Evolutionary conservation across 2,329 filamentous ascomycete genomes (phyloP).

Genomic region (Zymoseptoria brevis): DNA sequence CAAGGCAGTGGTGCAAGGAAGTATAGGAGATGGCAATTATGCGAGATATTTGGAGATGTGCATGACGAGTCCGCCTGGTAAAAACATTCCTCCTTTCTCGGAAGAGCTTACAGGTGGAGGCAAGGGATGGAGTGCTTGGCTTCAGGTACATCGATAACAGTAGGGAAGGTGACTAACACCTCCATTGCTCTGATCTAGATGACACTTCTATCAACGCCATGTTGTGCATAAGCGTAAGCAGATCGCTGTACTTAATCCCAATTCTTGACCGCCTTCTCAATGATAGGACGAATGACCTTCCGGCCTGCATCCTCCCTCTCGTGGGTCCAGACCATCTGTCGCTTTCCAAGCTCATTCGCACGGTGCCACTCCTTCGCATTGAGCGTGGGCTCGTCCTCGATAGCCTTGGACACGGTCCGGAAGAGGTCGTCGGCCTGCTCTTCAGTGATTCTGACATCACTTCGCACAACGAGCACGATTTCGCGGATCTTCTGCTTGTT

Average conservation of each 20-base stretch:
- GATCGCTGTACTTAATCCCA: conserved; percentile 28
- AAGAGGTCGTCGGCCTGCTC: conserved; percentile 39
- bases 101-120: conserved; percentile 17
- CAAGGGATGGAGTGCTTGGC: conserved; percentile 15
- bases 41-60: conserved; percentile 39
- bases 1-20: conserved; percentile 36
- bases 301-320: conserved; percentile 31
- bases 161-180: background rate
- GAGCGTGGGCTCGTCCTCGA: conserved; percentile 34
- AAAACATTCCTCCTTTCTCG: conserved; percentile 20
- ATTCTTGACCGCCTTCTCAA: conserved; percentile 37
- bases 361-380: conserved; percentile 39
- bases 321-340: conserved; percentile 44
- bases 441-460: conserved; percentile 39
- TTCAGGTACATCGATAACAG: background rate
- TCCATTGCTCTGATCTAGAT: background rate
- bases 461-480: conserved; percentile 38
- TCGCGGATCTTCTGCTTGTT: conserved; percentile 42
- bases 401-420: conserved; percentile 32
- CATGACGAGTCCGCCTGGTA: conserved; percentile 34
- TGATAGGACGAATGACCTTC: conserved; percentile 40
- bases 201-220: background rate
- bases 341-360: conserved; percentile 33
- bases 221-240: too few species aligned
- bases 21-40: conserved; percentile 33